A percentile compares a stretch with the other conserved stretches of the same genome.
phyloP scores from a whole-genome alignment of 257 asterid genomes.

The Sherardia arvensis region DNA sequence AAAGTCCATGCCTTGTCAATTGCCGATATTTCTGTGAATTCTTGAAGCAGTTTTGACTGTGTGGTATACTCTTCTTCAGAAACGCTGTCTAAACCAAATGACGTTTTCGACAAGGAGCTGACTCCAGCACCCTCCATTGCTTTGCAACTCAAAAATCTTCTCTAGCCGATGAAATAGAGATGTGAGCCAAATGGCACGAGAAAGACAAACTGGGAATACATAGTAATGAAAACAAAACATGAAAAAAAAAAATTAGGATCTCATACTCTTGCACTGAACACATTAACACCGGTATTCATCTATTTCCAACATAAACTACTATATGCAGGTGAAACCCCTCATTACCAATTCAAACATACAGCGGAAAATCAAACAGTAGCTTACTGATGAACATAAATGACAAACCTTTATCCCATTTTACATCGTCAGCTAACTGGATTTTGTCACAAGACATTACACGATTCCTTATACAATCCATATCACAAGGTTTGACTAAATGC shows the following conservation, averaged over 20 bases:
- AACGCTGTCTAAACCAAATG: conserved; percentile 31
- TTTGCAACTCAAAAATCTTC: conserved; percentile 7
- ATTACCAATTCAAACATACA: neutral
- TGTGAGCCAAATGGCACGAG: neutral
- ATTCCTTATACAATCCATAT: too few relatives aligned
- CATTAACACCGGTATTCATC: neutral
- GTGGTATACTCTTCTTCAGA: conserved; percentile 49
- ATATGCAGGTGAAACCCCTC: neutral
- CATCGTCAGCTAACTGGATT: neutral
- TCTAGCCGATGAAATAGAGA: conserved; percentile 2
- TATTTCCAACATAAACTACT: neutral
- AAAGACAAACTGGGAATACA: neutral
- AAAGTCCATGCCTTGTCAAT: conserved; percentile 92
- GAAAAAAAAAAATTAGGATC: neutral
- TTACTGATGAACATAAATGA: neutral
- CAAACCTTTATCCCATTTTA: too few relatives aligned
- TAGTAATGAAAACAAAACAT: neutral
- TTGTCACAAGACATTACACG: too few relatives aligned
- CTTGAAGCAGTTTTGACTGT: conserved; percentile 52
- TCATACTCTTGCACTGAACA: neutral
- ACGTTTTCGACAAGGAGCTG: conserved; percentile 23
- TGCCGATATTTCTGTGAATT: conserved; percentile 54
- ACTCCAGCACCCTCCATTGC: conserved; percentile 36
- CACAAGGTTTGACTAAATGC: neutral
- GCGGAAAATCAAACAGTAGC: neutral